A percentile compares a stretch with the other conserved stretches of the same genome.
phyloP scores from a whole-genome alignment of 2,329 filamentous ascomycete genomes.

The Nigrograna mackinnonii region DNA sequence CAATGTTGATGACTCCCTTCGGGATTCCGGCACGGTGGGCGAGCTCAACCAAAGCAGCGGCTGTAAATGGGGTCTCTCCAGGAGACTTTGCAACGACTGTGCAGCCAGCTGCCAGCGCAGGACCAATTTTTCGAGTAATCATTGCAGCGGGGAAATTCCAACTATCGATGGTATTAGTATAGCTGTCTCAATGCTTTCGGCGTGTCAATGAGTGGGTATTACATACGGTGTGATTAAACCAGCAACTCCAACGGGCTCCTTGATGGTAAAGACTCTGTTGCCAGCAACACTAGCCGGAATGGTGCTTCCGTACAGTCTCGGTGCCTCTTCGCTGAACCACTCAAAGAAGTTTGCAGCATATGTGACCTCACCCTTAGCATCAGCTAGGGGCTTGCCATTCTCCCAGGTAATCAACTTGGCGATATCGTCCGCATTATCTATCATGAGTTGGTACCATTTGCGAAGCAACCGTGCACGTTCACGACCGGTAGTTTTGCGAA shows the following conservation, averaged over 20 bases:
- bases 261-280: conserved; percentile 77
- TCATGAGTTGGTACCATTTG: conserved; percentile 80
- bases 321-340: conserved; percentile 46
- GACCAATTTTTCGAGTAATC: conserved; percentile 55
- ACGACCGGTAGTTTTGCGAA: conserved; percentile 72
- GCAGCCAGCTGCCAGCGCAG: conserved; percentile 89
- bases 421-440: conserved; percentile 78
- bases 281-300: conserved; percentile 71
- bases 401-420: conserved; percentile 86
- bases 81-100: conserved; percentile 92
- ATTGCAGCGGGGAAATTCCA: conserved; percentile 75
- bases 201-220: conserved; percentile 9
- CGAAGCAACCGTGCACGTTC: conserved; percentile 74
- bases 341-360: conserved; percentile 46
- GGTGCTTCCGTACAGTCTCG: conserved; percentile 62
- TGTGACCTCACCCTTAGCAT: conserved; percentile 44
- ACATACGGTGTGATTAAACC: conserved; percentile 77
- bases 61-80: conserved; percentile 88
- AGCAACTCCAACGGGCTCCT: conserved; percentile 83
- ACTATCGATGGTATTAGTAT: too few relatives aligned
- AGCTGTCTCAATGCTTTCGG: background rate
- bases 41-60: conserved; percentile 84
- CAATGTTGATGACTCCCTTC: conserved; percentile 85
- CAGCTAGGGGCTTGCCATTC: conserved; percentile 80
- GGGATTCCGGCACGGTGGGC: conserved; percentile 86